Evolutionary conservation across 164 flowering plant genomes (phyloP).

Genomic region (Chimonanthus praecox): DNA sequence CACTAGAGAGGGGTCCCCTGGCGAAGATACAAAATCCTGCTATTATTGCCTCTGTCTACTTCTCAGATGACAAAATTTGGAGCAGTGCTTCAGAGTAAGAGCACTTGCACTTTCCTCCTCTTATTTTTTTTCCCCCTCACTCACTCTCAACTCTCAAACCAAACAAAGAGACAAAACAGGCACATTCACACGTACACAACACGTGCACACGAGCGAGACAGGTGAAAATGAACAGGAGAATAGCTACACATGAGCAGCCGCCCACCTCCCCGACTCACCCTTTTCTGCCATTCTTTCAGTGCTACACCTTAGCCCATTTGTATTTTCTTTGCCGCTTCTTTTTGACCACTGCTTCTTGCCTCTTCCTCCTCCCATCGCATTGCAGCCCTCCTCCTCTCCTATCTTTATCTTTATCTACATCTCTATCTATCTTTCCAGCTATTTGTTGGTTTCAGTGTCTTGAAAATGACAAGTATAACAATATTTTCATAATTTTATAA

Average conservation of each 20-base stretch:
- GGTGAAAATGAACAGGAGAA: not conserved
- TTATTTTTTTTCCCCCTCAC: not conserved
- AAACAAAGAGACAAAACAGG: not conserved
- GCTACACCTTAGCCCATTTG: not conserved
- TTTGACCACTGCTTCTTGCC: no score
- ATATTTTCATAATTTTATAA: no score
- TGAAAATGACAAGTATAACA: no score
- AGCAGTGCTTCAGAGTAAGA: slow-evolving; percentile 30
- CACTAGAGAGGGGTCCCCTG: slow-evolving; percentile 31
- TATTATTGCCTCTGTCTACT: slow-evolving; percentile 51
- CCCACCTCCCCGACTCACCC: not conserved
- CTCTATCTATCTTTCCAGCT: not conserved
- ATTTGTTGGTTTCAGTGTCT: not conserved
- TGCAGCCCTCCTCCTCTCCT: not conserved
- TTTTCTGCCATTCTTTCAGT: not conserved
- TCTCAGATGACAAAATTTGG: slow-evolving; percentile 51
- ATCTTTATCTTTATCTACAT: not conserved
- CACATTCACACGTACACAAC: not conserved
- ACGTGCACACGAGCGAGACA: not conserved
- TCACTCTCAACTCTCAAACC: not conserved
- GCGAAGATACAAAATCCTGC: slow-evolving; percentile 59
- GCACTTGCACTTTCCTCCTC: not conserved
- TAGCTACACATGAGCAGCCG: not conserved
- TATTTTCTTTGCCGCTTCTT: not conserved
- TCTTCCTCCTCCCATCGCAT: no score